A percentile compares a stretch with the other conserved stretches of the same genome.
Evolutionary conservation across 805 yeast genomes (phyloP).

Genomic region (Yamadazyma tumulicola): DNA sequence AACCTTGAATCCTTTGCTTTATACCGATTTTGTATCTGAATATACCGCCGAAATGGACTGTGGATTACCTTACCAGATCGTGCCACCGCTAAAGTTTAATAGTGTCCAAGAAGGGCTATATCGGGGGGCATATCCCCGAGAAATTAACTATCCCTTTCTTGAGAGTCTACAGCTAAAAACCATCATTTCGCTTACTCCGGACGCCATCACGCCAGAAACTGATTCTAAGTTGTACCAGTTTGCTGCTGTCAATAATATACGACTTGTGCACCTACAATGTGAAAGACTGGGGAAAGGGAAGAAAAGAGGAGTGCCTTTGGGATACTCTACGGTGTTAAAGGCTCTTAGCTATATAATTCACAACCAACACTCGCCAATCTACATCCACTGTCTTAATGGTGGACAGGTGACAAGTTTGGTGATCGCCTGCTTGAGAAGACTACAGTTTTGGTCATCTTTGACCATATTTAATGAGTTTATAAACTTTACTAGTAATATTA

Average conservation of each 20-base stretch:
- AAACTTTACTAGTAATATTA: conserved; percentile 70
- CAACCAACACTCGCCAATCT: conserved; percentile 61
- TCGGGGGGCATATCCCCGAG: conserved; percentile 86
- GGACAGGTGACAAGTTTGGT: conserved; percentile 82
- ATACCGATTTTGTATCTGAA: too few species aligned
- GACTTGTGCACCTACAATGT: conserved; percentile 64
- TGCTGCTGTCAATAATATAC: conserved; percentile 52
- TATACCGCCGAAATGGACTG: conserved; percentile 13
- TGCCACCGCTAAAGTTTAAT: conserved; percentile 79
- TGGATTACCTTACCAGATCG: conserved; percentile 28
- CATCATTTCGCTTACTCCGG: conserved; percentile 76
- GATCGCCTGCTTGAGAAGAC: conserved; percentile 79
- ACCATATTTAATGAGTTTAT: conserved; percentile 85
- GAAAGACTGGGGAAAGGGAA: conserved; percentile 71
- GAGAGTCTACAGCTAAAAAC: conserved; percentile 63
- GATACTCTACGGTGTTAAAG: conserved; percentile 54
- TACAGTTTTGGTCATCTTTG: conserved; percentile 84
- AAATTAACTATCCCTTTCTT: conserved; percentile 66
- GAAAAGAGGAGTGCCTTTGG: conserved; percentile 80
- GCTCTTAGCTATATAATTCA: conserved; percentile 64
- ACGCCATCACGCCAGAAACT: conserved; percentile 53
- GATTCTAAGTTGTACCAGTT: conserved; percentile 53
- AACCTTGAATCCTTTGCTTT: too few species aligned
- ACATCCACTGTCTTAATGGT: conserved; percentile 85
- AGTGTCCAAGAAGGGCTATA: conserved; percentile 66